phyloP scores from a whole-genome alignment of 345 rosid genomes.

The Gossypium herbaceum region DNA sequence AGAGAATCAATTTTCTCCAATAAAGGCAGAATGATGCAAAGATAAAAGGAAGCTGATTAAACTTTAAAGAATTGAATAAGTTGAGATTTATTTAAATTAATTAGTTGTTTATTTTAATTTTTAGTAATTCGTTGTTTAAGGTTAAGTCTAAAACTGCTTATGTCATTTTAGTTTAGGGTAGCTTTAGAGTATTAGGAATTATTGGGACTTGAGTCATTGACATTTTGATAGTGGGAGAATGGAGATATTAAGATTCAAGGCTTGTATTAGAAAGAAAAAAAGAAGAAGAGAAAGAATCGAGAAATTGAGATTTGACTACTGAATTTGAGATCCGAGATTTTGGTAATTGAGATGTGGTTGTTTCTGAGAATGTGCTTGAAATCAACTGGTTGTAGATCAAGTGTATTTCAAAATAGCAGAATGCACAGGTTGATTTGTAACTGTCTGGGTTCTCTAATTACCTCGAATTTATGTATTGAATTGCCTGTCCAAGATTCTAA shows the following conservation, averaged over 20 bases:
- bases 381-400: neutral
- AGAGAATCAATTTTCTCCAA: neutral
- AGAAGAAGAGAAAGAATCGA: neutral
- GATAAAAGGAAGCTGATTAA: neutral
- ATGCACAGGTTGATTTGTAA: neutral
- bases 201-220: neutral
- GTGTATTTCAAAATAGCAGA: neutral
- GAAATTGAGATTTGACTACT: neutral
- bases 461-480: neutral
- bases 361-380: neutral
- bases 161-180: neutral
- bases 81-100: neutral
- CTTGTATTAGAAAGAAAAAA: neutral
- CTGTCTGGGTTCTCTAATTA: neutral
- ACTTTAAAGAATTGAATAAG: neutral
- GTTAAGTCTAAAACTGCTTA: slow-evolving; percentile 1
- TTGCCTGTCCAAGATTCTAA: slow-evolving; percentile 6
- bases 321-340: neutral
- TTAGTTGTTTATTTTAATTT: neutral
- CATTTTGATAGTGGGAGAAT: slow-evolving; percentile 2
- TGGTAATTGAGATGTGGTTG: slow-evolving; percentile 2
- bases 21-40: neutral
- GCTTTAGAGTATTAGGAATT: neutral
- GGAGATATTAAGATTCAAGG: neutral
- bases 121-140: neutral